Evolutionary conservation across 179 eudicot species (phyloP), one percentile per base, ranked within the genome.

Genomic region (Vitellaria paradoxa): DNA sequence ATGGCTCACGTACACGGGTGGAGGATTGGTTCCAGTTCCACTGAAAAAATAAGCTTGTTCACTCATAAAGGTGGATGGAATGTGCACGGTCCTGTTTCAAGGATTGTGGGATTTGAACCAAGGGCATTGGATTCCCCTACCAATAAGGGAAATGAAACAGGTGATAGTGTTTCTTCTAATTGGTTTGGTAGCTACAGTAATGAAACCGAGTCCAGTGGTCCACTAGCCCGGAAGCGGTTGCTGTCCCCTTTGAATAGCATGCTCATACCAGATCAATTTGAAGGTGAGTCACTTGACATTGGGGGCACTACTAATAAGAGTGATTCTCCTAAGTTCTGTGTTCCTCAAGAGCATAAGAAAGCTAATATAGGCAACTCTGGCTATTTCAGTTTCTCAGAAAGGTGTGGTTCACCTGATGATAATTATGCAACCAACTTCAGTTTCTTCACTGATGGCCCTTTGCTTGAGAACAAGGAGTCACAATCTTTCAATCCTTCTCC

Each of bases 61-160:
- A 71, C 82, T 20, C 74, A 20, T 66, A 84, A 83, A 68, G 80
- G 87, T 69, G 78, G 81, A 68, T 79, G 74, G 62, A 81, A 82
- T 60, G 75, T 80, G 68, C 92, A 78, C 66, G 81, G 76, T 75
- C 97, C 98, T 76, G 82, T 79, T 76, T 82, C 98, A 42, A 90
- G 98, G 79, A 86, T 93, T 56, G 93, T 95, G 61, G 97, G 99
- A 13, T 95, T 93, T 81, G 93, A 86, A 81, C 85, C 97, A 23
- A 84, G 83, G 76, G 85, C 65, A 61, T 68, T 77, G 65, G 72
- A 65, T 80, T 74, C 87, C 60, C 60, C 82, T 75, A 68, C 76
- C 40, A 72, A 63, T 47, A 83, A 85, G 70, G 84, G 67, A 72
- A 83, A 68, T 49, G 75, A 79, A 77, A 47, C 68, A 62, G 88